Evolutionary conservation across 345 rosid genomes (phyloP).

Genomic region (Combretum micranthum): DNA sequence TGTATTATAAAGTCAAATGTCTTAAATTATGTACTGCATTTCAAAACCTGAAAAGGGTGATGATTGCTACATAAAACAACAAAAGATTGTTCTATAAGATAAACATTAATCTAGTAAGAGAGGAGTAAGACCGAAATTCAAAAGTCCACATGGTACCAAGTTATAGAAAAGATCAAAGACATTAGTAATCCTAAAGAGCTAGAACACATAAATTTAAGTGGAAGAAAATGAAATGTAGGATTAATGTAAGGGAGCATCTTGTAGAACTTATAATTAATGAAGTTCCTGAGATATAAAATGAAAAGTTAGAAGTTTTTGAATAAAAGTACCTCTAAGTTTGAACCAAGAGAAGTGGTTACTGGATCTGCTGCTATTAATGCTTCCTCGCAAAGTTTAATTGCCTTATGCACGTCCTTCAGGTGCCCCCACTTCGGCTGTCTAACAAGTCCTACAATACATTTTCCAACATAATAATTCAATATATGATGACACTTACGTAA

Average conservation of each 20-base stretch:
- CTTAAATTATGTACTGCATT: background rate
- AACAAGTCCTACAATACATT: slow-evolving; percentile 46
- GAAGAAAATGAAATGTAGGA: background rate
- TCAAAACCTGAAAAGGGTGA: background rate
- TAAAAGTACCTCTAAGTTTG: slow-evolving; percentile 62
- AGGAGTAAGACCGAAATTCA: too few species aligned
- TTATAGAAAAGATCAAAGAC: background rate
- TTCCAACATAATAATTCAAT: background rate
- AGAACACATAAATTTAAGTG: background rate
- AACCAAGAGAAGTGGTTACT: slow-evolving; percentile 52
- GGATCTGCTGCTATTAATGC: slow-evolving; percentile 79
- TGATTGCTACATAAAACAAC: too few species aligned
- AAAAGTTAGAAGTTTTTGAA: background rate
- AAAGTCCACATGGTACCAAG: background rate
- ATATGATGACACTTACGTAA: background rate
- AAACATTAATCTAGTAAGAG: too few species aligned
- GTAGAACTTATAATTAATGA: background rate
- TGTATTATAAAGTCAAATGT: background rate
- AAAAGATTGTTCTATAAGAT: too few species aligned
- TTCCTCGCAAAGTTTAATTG: slow-evolving; percentile 81
- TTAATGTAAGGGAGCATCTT: background rate
- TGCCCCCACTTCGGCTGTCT: slow-evolving; percentile 99
- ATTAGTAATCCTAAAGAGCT: background rate
- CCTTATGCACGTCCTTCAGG: slow-evolving; percentile 77
- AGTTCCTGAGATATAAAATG: background rate